These are phyloP conservation scores for Daldinia grandis DNA, from an alignment of 495 filamentous ascomycete genomes.

Conservation along the genomic window DNA sequence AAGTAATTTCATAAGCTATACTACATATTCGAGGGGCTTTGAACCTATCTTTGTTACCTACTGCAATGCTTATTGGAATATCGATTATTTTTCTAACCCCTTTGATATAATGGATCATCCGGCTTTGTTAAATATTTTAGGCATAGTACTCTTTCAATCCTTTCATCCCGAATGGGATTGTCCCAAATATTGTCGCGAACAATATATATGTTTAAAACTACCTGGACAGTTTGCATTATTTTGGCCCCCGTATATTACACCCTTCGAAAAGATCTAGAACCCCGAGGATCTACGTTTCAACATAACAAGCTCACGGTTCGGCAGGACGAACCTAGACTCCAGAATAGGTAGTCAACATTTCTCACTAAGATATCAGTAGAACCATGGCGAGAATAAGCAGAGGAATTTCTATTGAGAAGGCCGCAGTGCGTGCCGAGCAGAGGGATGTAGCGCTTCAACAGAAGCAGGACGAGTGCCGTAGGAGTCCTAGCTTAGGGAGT, in stretches of 20 bases:
- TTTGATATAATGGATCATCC: not conserved
- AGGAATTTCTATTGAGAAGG: conserved; percentile 22
- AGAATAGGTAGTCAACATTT: too few relatives aligned
- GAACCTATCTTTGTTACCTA: not conserved
- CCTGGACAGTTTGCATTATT: not conserved
- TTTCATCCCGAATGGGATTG: not conserved
- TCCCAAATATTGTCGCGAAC: not conserved
- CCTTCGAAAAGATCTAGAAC: not conserved
- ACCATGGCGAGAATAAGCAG: not conserved
- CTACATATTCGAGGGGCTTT: not conserved
- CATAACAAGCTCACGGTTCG: not conserved
- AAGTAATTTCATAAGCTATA: not conserved
- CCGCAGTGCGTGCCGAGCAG: conserved; percentile 14
- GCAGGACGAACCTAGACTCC: not conserved
- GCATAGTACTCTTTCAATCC: not conserved
- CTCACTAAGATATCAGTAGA: too few relatives aligned
- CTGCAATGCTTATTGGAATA: not conserved
- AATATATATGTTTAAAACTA: not conserved
- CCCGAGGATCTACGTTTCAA: not conserved
- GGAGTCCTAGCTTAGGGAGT: not conserved
- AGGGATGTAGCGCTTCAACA: not conserved
- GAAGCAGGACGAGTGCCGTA: not conserved
- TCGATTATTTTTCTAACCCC: not conserved
- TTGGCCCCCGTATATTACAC: not conserved
- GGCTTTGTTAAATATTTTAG: not conserved